Evolutionary conservation across 805 yeast genomes (phyloP).

Genomic region (Scheffersomyces stipitis): DNA sequence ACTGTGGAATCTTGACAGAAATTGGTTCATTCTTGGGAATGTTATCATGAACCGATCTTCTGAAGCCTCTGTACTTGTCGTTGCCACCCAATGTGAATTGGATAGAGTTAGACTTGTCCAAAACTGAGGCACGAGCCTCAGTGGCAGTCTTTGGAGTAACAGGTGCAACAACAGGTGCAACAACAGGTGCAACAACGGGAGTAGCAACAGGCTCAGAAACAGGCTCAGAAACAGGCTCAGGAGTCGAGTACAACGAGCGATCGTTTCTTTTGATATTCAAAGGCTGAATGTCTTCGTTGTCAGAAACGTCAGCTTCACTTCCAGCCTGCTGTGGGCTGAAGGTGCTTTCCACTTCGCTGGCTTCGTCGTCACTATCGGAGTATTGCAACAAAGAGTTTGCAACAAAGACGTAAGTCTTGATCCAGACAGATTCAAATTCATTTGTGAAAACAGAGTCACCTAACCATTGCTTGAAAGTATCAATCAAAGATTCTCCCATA

Average conservation of each 20-base stretch:
- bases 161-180: constrained; percentile 7
- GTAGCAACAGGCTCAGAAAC: constrained; percentile 9
- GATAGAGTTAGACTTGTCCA: constrained; percentile 13
- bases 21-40: constrained; percentile 20
- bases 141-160: constrained; percentile 6
- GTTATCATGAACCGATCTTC: constrained; percentile 29
- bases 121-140: background rate
- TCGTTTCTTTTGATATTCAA: constrained; percentile 18
- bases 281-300: constrained; percentile 23
- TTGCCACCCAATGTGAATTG: constrained; percentile 27
- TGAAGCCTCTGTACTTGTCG: constrained; percentile 42
- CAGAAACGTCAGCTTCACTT: constrained; percentile 5
- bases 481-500: constrained; percentile 39
- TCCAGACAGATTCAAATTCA: constrained; percentile 38
- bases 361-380: constrained; percentile 16
- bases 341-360: constrained; percentile 25
- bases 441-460: constrained; percentile 30
- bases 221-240: constrained; percentile 2
- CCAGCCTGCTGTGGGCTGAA: constrained; percentile 10
- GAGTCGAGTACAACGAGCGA: constrained; percentile 8
- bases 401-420: constrained; percentile 37
- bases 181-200: constrained; percentile 11
- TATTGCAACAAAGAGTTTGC: constrained; percentile 37
- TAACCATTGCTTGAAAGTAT: constrained; percentile 37
- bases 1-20: constrained; percentile 20